Conservation (phyloP, 2,329 filamentous ascomycete species). For the Phialophora tarda region DNA sequence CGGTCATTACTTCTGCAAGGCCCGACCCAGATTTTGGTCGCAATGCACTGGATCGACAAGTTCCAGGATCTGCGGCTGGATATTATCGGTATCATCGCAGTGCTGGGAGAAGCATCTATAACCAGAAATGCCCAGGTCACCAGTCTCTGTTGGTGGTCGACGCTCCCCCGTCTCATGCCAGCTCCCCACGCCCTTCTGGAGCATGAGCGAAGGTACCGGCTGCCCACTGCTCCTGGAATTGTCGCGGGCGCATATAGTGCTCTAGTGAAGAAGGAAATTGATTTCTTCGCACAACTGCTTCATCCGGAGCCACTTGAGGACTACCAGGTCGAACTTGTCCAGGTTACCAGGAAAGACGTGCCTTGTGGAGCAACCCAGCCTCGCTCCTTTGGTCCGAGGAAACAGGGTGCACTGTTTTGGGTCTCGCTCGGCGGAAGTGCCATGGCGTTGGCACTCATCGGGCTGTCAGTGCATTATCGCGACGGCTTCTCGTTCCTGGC, state of each 20-base stretch:
- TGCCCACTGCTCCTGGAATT: constrained; percentile 61
- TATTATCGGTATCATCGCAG: too few relatives aligned
- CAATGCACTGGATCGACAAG: too few relatives aligned
- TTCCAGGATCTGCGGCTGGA: too few relatives aligned
- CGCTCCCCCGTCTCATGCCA: constrained; percentile 65
- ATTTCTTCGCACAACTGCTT: constrained; percentile 68
- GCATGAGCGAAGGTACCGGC: constrained; percentile 59
- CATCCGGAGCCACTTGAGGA: constrained; percentile 51
- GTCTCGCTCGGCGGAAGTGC: too few relatives aligned
- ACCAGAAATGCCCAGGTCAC: constrained; percentile 64
- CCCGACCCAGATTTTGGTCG: too few relatives aligned
- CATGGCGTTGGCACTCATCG: too few relatives aligned
- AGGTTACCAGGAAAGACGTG: constrained; percentile 43
- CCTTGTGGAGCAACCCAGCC: constrained; percentile 42
- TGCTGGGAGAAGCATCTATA: constrained; percentile 65
- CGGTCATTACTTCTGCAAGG: too few relatives aligned
- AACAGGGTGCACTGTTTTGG: too few relatives aligned
- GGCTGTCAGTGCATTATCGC: too few relatives aligned
- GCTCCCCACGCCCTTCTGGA: constrained; percentile 68
- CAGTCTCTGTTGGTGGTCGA: constrained; percentile 63
- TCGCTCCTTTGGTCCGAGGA: too few relatives aligned
- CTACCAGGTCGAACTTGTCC: constrained; percentile 50
- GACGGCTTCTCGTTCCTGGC: too few relatives aligned
- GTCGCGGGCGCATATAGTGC: constrained; percentile 66
- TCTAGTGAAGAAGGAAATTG: constrained; percentile 60